Base-by-base conservation (phyloP, 148 eudicot species). In the Polygonum maritimum region DNA sequence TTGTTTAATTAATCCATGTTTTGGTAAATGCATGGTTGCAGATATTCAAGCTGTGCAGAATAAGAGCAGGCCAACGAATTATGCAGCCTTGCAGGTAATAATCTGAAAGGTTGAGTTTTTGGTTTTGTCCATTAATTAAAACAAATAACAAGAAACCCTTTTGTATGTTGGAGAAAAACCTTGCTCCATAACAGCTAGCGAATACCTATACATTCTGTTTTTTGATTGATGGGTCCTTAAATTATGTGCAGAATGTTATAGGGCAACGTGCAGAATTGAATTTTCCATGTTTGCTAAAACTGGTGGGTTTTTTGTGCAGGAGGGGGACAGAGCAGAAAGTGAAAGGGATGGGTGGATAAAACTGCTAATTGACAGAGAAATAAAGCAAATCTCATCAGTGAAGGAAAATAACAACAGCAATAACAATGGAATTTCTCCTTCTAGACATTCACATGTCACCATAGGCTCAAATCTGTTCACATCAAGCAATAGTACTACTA, bases 211-310 rank as follows among this genome's bases (percentile, higher is more conserved):
- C 69, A 33, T 63, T n/a, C 36, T 62, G 13, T 21, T 2, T 33
- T 63, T 11, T 63, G 5, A 18, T 63, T 72, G 39, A 12, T 44
- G 38, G 51, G 75, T 7, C 14, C 48, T 39, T 71, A 45, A 45
- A 40, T 71, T 71, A 72, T 12, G 52, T 41, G 75, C n/a, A 72
- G 75, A 72, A 72, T 72, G 75, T 44, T 72, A 72, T 72, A 0
- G 75, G 75, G 52, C 52, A 19, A 41, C 19, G 75, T 72, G 75
- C 52, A 72, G 26, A 44, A 1, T 70, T 5, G 44, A 71, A 41
- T 44, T 4, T 2, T 5, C 22, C 21, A 19, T 57, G 0, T 51
- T 1, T 49, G 16, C 55, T 69, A 69, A 35, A 18, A 38, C 4
- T 70, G 74, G 74, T 70, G 74, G 22, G 5, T 0, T 18, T 52